Conservation (phyloP, 208 protist genomes). For the Vickermania ingenoplastis region DNA sequence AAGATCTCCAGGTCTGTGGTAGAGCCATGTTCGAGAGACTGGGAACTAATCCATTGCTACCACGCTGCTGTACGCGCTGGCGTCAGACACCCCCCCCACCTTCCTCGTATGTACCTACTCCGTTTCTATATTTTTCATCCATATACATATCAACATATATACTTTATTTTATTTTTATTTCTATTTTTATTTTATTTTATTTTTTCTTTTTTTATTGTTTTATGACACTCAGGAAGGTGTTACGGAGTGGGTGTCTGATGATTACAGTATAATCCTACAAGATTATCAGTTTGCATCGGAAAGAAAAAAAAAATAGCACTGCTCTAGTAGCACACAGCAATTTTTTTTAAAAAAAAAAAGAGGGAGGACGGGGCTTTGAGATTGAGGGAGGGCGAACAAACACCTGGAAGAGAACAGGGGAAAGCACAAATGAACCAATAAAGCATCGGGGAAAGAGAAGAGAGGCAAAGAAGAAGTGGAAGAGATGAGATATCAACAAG, state of each 20-base stretch:
- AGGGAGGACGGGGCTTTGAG: neutral
- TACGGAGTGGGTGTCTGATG: neutral
- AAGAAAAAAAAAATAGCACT: constrained; percentile 11
- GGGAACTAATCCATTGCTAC: constrained; percentile 1
- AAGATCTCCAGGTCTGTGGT: neutral
- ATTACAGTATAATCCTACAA: constrained; percentile 6
- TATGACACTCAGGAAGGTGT: neutral
- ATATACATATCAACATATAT: neutral
- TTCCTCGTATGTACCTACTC: neutral
- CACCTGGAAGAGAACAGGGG: no score
- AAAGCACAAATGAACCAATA: no score
- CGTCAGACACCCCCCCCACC: neutral
- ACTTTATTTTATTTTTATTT: constrained; percentile 2
- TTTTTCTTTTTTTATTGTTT: no score
- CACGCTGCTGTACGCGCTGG: neutral
- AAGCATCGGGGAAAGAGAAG: no score
- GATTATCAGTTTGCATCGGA: constrained; percentile 4
- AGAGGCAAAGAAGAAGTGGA: no score
- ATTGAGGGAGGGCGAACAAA: no score
- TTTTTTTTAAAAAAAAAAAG: neutral
- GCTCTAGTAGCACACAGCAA: neutral
- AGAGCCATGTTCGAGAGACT: neutral
- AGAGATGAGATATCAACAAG: no score
- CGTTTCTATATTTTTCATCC: neutral
- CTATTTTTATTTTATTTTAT: constrained; percentile 1